Evolutionary conservation across 768 basidiomycete genomes (phyloP).

Genomic region (Daedaleopsis sinensis): DNA sequence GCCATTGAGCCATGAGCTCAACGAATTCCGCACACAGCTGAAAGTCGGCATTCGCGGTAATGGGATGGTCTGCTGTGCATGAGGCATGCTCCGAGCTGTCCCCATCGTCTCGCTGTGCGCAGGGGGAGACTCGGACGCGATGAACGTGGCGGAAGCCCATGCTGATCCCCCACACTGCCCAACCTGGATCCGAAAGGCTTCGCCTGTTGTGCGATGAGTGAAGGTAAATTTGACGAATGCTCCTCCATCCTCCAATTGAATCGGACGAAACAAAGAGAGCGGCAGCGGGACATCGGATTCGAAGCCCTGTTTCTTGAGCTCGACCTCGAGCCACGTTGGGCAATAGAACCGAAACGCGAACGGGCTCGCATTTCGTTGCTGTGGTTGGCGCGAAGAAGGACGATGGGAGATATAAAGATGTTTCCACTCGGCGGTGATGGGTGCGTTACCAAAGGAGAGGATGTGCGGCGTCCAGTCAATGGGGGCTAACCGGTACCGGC

Average conservation of each 20-base stretch:
- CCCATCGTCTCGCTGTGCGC: neutral
- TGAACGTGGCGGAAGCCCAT: slow-evolving; percentile 10
- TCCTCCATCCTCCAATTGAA: neutral
- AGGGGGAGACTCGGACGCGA: neutral
- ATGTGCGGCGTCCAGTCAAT: slow-evolving; percentile 12
- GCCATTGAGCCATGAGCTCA: slow-evolving; percentile 4
- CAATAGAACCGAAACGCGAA: slow-evolving; percentile 8
- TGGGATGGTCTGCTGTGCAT: neutral
- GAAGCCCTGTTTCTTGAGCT: slow-evolving; percentile 15
- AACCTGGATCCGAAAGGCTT: slow-evolving; percentile 10
- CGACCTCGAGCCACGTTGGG: slow-evolving; percentile 14
- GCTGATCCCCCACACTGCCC: slow-evolving; percentile 1
- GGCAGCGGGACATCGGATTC: slow-evolving; percentile 4
- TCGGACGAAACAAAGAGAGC: neutral
- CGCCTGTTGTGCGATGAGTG: neutral
- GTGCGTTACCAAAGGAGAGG: slow-evolving; percentile 5
- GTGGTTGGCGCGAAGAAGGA: slow-evolving; percentile 10
- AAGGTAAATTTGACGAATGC: slow-evolving; percentile 4
- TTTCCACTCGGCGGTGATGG: slow-evolving; percentile 15
- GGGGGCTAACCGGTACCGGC: slow-evolving; percentile 15
- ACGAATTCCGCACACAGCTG: neutral
- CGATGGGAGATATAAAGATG: slow-evolving; percentile 16
- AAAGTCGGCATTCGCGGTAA: neutral
- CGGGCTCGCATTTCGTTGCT: no score
- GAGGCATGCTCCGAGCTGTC: neutral